Evolutionary conservation across 2,329 filamentous ascomycete genomes (phyloP).

Genomic region (Fusarium haematococcum): DNA sequence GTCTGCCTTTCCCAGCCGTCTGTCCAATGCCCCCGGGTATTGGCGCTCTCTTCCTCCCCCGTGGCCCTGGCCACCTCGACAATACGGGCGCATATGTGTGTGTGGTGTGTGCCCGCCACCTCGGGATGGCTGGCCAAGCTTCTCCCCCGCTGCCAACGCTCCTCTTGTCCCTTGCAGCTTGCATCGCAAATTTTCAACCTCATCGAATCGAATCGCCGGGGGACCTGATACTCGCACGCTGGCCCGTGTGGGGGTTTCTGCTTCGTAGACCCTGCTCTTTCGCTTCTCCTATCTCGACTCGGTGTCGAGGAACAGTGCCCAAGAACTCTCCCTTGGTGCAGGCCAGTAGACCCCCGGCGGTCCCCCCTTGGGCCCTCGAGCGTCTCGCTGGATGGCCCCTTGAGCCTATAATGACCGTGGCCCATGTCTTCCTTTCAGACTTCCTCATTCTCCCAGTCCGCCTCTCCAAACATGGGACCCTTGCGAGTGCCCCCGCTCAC

Average conservation of each 20-base stretch:
- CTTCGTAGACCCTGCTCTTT: slow-evolving; percentile 19
- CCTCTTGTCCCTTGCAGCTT: slow-evolving; percentile 41
- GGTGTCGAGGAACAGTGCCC: background rate
- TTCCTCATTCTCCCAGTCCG: slow-evolving; percentile 77
- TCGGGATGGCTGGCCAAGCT: slow-evolving; percentile 11
- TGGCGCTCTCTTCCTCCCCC: background rate
- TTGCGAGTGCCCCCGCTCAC: slow-evolving; percentile 60
- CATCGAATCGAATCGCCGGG: slow-evolving; percentile 15
- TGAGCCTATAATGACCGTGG: slow-evolving; percentile 10
- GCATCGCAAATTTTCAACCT: slow-evolving; percentile 31
- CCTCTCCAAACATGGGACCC: slow-evolving; percentile 70
- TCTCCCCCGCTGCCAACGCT: slow-evolving; percentile 16
- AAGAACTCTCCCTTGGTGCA: slow-evolving; percentile 10
- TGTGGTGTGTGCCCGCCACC: slow-evolving; percentile 17
- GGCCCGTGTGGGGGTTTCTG: slow-evolving; percentile 4
- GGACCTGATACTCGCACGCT: slow-evolving; percentile 8
- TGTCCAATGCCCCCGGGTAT: slow-evolving; percentile 22
- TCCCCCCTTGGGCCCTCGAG: background rate
- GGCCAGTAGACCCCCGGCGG: background rate
- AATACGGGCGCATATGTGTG: slow-evolving; percentile 2
- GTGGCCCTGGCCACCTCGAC: slow-evolving; percentile 2
- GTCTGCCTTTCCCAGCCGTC: slow-evolving; percentile 15
- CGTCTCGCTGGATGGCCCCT: background rate
- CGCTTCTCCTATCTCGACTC: slow-evolving; percentile 1
- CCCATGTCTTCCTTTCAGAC: slow-evolving; percentile 50